phyloP scores from a whole-genome alignment of 345 rosid species.

The rapeseed (Brassica napus) region DNA sequence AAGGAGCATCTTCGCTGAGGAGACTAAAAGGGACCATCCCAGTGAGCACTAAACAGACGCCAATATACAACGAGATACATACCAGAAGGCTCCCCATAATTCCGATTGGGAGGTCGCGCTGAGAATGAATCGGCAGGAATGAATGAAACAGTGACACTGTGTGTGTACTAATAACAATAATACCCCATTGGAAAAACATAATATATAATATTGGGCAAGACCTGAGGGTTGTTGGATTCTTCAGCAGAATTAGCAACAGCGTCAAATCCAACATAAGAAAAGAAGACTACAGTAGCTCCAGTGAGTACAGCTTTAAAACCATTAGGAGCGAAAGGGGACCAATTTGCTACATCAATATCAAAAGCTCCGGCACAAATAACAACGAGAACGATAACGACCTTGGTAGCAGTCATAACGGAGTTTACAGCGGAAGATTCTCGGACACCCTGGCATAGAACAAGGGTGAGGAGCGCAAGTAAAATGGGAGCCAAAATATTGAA shows the following conservation, averaged over 20 bases:
- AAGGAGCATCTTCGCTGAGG: constrained; percentile 89
- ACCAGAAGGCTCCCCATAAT: constrained; percentile 88
- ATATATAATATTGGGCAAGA: not conserved
- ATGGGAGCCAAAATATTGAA: constrained; percentile 78
- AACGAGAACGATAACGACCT: constrained; percentile 78
- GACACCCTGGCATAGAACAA: constrained; percentile 75
- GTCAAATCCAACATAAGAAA: constrained; percentile 98
- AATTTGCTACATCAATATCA: constrained; percentile 80
- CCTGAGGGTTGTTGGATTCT: constrained; percentile 93
- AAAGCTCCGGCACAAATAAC: constrained; percentile 81
- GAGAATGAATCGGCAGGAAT: constrained; percentile 12
- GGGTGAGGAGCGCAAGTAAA: constrained; percentile 67
- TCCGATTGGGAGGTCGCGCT: constrained; percentile 88
- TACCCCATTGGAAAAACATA: no score
- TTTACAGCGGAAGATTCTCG: constrained; percentile 79
- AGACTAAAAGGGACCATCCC: constrained; percentile 86
- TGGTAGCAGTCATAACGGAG: constrained; percentile 75
- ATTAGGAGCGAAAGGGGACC: constrained; percentile 93
- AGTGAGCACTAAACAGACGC: constrained; percentile 89
- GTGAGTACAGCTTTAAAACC: constrained; percentile 75
- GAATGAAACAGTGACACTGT: constrained; percentile 15
- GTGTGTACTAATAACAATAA: not conserved
- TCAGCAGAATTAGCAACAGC: constrained; percentile 97
- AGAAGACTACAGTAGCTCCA: constrained; percentile 93
- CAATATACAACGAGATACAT: constrained; percentile 71